Evolutionary conservation across 1,284 basidiomycete species (phyloP).

Genomic region (Microbotryomycetes sp.): DNA sequence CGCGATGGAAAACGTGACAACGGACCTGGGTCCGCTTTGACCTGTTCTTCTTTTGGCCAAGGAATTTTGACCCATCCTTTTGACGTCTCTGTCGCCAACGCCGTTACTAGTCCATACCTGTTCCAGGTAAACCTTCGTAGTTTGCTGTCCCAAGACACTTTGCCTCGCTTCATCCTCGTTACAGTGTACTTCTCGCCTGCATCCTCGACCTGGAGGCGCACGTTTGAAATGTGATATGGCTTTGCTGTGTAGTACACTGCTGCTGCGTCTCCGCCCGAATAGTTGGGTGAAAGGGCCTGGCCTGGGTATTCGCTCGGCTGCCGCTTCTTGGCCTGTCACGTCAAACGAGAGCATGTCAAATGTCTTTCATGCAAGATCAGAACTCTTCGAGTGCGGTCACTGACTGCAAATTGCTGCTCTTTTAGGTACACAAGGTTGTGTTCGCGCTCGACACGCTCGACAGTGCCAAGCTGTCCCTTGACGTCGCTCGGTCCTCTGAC

Average conservation of each 20-base stretch:
- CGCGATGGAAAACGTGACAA: not conserved
- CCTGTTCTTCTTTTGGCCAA: slow-evolving; percentile 19
- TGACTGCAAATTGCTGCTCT: slow-evolving; percentile 31
- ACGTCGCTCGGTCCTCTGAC: slow-evolving; percentile 38
- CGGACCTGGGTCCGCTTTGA: not conserved
- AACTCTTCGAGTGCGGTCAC: not conserved
- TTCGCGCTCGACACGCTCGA: slow-evolving; percentile 40
- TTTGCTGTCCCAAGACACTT: slow-evolving; percentile 21
- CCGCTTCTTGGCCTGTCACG: slow-evolving; percentile 27
- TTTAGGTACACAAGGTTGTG: slow-evolving; percentile 42
- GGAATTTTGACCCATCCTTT: slow-evolving; percentile 20
- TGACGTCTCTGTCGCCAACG: not conserved
- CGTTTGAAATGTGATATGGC: slow-evolving; percentile 28
- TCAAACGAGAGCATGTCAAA: not conserved
- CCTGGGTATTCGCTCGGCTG: slow-evolving; percentile 25
- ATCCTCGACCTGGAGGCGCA: slow-evolving; percentile 22
- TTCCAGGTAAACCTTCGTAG: slow-evolving; percentile 23
- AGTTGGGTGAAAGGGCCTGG: slow-evolving; percentile 12
- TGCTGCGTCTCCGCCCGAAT: slow-evolving; percentile 5
- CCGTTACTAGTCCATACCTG: slow-evolving; percentile 20
- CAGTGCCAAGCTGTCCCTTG: slow-evolving; percentile 34
- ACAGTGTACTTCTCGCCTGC: slow-evolving; percentile 21
- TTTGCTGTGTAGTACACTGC: slow-evolving; percentile 12
- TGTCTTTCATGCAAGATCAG: not conserved
- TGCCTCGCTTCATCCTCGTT: slow-evolving; percentile 13